Base-by-base conservation (phyloP, 306 rosid species). In the Inga leiocalycina region DNA sequence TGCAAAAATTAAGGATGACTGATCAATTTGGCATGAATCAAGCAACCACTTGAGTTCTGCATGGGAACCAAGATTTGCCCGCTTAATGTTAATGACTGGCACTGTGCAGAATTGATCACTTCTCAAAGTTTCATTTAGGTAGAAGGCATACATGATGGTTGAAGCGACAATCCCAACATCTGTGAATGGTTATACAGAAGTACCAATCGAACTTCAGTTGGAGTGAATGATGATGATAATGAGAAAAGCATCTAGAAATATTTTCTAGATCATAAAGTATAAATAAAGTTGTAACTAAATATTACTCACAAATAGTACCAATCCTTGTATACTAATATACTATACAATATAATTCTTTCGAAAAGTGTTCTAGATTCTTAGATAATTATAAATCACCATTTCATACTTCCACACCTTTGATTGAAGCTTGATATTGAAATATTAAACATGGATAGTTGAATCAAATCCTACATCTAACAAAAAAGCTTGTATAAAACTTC, bases 21-120 rank as follows among this genome's bases (percentile, higher is more conserved):
- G 90, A 82, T 94, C 93, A 79, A 94, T 91, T 83, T 87, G 95
- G 87, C 97, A 95, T 54, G 97, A 95, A 80, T 85, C 92, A 74
- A 95, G 90, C 85, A 95, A 85, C 98, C 98, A 95, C 79, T 87
- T 91, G 78, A 95, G 90, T 80, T 90, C 95, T 78, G 88, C 89
- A 88, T 84, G 93, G 57, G 95, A 90, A 52, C 65, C 83, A 44
- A 93, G 92, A 81, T 85, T 93, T 44, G 80, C 81, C 84, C 97
- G 84, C 85, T 89, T 88, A 81, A 91, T 89, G 91, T 89, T 95
- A 89, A 95, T 89, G 85, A 93, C 84, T 71, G 98, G 98, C 44
- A 93, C 86, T 2, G 91, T 88, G 93, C 92, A 93, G 71, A 87
- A 84, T 61, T 89, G 84, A 39, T 91, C 84, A 13, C 32, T 76